Evolutionary conservation across 257 asterid genomes (phyloP).

Genomic region (Solanum pennellii): DNA sequence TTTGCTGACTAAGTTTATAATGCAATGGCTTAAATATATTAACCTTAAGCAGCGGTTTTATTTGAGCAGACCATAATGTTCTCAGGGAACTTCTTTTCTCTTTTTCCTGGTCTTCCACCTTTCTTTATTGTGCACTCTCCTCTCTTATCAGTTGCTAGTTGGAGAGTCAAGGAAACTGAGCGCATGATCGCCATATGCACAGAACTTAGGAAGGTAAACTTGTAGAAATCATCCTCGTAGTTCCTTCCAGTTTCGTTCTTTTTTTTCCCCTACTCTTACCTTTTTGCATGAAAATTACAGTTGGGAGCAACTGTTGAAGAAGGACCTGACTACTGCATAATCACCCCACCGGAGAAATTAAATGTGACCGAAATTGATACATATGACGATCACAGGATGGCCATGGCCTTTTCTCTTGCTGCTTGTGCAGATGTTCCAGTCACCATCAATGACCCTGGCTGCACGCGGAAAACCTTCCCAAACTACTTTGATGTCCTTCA

Average conservation of each 20-base stretch:
- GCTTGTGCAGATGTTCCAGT: conserved; percentile 90
- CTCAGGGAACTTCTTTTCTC: not conserved
- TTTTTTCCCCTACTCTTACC: not conserved
- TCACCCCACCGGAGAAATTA: conserved; percentile 77
- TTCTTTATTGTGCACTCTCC: not conserved
- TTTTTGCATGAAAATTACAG: conserved; percentile 20
- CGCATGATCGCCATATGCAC: conserved; percentile 98
- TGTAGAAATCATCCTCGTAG: not conserved
- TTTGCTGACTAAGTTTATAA: not conserved
- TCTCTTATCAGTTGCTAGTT: conserved; percentile 64
- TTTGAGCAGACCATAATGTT: not conserved
- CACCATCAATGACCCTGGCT: conserved; percentile 76
- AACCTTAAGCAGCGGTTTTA: not conserved
- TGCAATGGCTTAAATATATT: not conserved
- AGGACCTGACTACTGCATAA: conserved; percentile 73
- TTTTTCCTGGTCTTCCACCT: not conserved
- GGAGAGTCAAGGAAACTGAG: conserved; percentile 99
- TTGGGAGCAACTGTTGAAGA: conserved; percentile 67
- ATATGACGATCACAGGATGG: conserved; percentile 89
- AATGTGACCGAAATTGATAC: conserved; percentile 75
- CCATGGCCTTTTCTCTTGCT: conserved; percentile 95
- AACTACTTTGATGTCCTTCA: conserved; percentile 73
- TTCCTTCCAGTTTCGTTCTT: not conserved
- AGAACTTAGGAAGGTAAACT: conserved; percentile 76
- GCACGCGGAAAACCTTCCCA: conserved; percentile 92